A percentile compares a stretch with the other conserved stretches of the same genome.
These are phyloP conservation scores for Cadophora sp. DNA, from an alignment of 2,329 filamentous ascomycete genomes.

Conservation along the genomic window DNA sequence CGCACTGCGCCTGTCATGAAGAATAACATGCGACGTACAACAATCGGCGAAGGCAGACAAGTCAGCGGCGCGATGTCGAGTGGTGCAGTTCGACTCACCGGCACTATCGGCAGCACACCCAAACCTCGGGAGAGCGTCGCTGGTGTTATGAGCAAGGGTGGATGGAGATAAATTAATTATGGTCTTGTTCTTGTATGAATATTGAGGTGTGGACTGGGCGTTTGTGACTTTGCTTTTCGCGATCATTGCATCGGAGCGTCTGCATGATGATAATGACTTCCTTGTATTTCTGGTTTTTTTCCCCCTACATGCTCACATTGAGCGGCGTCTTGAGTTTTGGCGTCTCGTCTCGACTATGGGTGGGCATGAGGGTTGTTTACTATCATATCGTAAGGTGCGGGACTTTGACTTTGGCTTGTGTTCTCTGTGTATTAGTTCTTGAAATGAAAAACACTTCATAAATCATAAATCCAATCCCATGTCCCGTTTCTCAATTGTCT, in stretches of 20 bases:
- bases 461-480: not conserved
- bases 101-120: conserved; percentile 36
- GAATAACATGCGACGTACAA: conserved; percentile 42
- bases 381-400: not conserved
- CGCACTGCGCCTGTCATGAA: conserved; percentile 65
- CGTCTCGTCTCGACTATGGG: not conserved
- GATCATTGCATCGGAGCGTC: conserved; percentile 29
- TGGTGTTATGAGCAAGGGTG: conserved; percentile 41
- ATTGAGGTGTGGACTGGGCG: conserved; percentile 15
- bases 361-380: not conserved
- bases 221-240: conserved; percentile 18
- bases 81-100: conserved; percentile 36
- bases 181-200: conserved; percentile 22
- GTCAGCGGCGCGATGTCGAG: conserved; percentile 36
- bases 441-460: not conserved
- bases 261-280: conserved; percentile 38
- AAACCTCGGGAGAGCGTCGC: conserved; percentile 42
- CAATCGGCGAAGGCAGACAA: conserved; percentile 41
- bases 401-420: not conserved
- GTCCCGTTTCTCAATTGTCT: not conserved
- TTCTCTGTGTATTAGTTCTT: conserved; percentile 2
- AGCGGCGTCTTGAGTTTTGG: conserved; percentile 3
- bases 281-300: not conserved
- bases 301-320: not conserved
- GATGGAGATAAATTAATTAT: conserved; percentile 39